phyloP scores from a whole-genome alignment of 2,329 filamentous ascomycete genomes.

The Sporothrix brasiliensis region DNA sequence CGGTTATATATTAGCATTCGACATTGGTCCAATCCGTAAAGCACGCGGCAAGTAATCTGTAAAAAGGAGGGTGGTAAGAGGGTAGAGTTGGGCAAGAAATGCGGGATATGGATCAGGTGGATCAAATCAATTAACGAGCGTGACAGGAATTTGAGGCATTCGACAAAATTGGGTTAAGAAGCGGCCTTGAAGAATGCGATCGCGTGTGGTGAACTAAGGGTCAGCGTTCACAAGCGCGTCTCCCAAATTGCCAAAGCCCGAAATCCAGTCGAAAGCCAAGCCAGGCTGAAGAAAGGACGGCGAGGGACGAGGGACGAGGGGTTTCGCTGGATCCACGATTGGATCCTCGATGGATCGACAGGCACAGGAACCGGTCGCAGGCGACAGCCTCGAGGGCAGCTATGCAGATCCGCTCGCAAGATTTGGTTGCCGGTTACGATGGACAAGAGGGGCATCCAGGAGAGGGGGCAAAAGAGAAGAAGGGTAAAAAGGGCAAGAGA shows the following conservation, averaged over 20 bases:
- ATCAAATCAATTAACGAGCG: slow-evolving; percentile 29
- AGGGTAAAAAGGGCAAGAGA: slow-evolving; percentile 1
- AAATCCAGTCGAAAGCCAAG: not conserved
- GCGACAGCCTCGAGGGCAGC: slow-evolving; percentile 11
- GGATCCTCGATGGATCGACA: slow-evolving; percentile 26
- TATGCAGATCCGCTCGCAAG: slow-evolving; percentile 25
- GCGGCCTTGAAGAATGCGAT: slow-evolving; percentile 25
- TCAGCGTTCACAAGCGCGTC: slow-evolving; percentile 24
- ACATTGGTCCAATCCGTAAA: not conserved
- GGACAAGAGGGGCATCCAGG: not conserved
- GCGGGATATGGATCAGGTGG: slow-evolving; percentile 10
- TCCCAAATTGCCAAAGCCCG: slow-evolving; percentile 26
- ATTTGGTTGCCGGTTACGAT: slow-evolving; percentile 18
- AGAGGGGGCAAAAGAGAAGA: too few relatives aligned
- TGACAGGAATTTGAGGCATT: slow-evolving; percentile 27
- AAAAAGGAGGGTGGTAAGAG: not conserved
- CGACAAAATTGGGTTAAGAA: not conserved
- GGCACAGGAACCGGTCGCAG: slow-evolving; percentile 22
- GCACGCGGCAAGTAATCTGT: not conserved
- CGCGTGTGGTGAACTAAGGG: slow-evolving; percentile 23
- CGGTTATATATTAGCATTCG: slow-evolving; percentile 37
- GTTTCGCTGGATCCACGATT: slow-evolving; percentile 10
- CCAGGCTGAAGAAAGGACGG: slow-evolving; percentile 21
- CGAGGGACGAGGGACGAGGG: not conserved
- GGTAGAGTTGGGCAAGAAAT: slow-evolving; percentile 22